These are phyloP conservation scores for Aspergillus saccharolyticus DNA, from an alignment of 495 filamentous ascomycete species.

Conservation along the genomic window DNA sequence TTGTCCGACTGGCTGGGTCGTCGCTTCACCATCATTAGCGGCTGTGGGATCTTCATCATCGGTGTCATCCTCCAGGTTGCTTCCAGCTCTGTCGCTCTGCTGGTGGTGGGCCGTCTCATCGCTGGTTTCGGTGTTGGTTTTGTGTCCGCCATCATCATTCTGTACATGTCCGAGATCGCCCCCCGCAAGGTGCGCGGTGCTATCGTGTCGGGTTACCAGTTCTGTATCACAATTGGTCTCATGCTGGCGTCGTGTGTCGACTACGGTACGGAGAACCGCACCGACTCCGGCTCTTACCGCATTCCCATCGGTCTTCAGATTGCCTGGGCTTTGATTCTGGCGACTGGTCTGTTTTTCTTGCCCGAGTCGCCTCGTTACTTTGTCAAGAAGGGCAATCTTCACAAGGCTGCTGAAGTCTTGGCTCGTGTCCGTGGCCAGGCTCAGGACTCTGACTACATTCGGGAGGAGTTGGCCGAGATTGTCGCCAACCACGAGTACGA, in stretches of 20 bases:
- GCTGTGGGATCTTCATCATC: conserved; percentile 59
- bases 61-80: conserved; percentile 61
- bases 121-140: conserved; percentile 72
- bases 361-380: conserved; percentile 70
- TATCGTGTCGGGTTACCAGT: conserved; percentile 65
- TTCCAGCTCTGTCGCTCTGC: conserved; percentile 42
- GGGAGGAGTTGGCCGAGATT: conserved; percentile 66
- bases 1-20: conserved; percentile 65
- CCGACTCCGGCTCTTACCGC: conserved; percentile 61
- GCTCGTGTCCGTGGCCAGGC: conserved; percentile 43
- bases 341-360: conserved; percentile 60
- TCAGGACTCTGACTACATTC: conserved; percentile 57
- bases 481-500: conserved; percentile 75
- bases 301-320: conserved; percentile 68
- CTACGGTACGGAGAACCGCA: conserved; percentile 58
- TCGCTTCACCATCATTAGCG: conserved; percentile 60
- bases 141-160: conserved; percentile 67
- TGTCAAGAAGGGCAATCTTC: conserved; percentile 51
- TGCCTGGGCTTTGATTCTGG: conserved; percentile 62
- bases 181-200: conserved; percentile 64
- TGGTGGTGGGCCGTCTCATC: conserved; percentile 66
- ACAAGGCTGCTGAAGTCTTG: conserved; percentile 35
- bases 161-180: conserved; percentile 64
- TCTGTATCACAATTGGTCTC: conserved; percentile 68
- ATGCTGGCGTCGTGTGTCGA: conserved; percentile 68